Conservation (phyloP, 2,329 filamentous ascomycete genomes). For the Dactylellina drechsleri region DNA sequence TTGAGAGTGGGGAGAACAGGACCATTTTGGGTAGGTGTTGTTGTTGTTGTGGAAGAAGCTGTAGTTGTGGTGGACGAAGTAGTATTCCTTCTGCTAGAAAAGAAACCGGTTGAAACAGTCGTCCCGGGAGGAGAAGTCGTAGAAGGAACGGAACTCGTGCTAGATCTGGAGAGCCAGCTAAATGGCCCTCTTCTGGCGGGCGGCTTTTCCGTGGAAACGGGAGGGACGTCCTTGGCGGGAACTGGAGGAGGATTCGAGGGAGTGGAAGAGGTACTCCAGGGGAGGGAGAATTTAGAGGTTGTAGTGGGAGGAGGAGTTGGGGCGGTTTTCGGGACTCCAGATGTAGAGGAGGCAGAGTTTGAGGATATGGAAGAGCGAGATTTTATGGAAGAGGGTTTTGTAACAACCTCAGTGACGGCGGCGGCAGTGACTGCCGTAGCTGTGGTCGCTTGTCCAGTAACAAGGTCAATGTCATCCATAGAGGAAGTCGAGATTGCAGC, state of each 20-base stretch:
- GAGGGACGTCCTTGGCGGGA: conserved; percentile 52
- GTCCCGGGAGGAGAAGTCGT: conserved; percentile 47
- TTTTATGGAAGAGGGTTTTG: conserved; percentile 32
- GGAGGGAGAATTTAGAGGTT: conserved; percentile 58
- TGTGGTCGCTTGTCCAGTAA: conserved; percentile 55
- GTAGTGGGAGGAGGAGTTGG: conserved; percentile 59
- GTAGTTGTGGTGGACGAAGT: conserved; percentile 64
- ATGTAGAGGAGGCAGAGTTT: conserved; percentile 69
- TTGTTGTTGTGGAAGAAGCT: conserved; percentile 72
- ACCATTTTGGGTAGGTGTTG: conserved; percentile 71
- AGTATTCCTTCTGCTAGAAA: conserved; percentile 60
- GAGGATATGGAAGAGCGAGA: conserved; percentile 63
- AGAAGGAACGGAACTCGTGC: conserved; percentile 51
- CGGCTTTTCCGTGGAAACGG: conserved; percentile 57
- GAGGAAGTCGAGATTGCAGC: conserved; percentile 68
- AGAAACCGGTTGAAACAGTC: conserved; percentile 57
- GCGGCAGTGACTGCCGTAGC: conserved; percentile 6
- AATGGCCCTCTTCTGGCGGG: conserved; percentile 47
- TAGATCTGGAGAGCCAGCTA: conserved; percentile 52
- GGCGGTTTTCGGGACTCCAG: conserved; percentile 70
- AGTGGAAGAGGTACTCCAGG: conserved; percentile 46
- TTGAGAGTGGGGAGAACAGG: conserved; percentile 49
- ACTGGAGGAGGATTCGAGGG: conserved; percentile 42
- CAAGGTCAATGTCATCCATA: conserved; percentile 66
- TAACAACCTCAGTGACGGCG: background rate